Evolutionary conservation across 176 grass and related monocot genomes (phyloP).

Genomic region (Thinopyrum elongatum): DNA sequence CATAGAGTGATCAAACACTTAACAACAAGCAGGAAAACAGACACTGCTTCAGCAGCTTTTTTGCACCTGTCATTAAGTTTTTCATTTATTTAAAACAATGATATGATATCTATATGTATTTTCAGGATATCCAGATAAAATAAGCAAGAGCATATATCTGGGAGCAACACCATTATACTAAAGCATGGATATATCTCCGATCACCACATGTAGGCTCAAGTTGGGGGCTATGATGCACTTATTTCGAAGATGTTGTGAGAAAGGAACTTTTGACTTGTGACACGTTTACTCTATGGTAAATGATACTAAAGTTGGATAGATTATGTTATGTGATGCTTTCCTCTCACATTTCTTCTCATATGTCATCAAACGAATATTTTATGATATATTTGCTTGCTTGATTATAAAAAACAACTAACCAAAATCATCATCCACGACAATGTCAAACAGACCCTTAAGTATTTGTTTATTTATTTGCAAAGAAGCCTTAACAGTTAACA

Average conservation of each 20-base stretch:
- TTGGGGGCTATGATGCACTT: background rate
- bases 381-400: background rate
- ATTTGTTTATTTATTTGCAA: background rate
- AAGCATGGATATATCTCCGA: background rate
- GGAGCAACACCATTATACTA: background rate
- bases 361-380: background rate
- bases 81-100: background rate
- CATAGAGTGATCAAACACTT: background rate
- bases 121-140: conserved; percentile 1
- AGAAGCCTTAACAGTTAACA: background rate
- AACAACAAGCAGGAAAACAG: background rate
- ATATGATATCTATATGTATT: background rate
- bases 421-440: background rate
- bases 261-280: background rate
- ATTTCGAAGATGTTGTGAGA: background rate
- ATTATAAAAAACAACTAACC: background rate
- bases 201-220: background rate
- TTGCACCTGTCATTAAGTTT: background rate
- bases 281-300: background rate
- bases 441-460: background rate
- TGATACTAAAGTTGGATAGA: background rate
- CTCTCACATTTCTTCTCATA: background rate
- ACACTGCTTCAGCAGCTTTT: background rate
- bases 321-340: background rate
- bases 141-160: background rate